Evolutionary conservation across 2,329 filamentous ascomycete species (phyloP).

Genomic region (Aspergillus sp.): DNA sequence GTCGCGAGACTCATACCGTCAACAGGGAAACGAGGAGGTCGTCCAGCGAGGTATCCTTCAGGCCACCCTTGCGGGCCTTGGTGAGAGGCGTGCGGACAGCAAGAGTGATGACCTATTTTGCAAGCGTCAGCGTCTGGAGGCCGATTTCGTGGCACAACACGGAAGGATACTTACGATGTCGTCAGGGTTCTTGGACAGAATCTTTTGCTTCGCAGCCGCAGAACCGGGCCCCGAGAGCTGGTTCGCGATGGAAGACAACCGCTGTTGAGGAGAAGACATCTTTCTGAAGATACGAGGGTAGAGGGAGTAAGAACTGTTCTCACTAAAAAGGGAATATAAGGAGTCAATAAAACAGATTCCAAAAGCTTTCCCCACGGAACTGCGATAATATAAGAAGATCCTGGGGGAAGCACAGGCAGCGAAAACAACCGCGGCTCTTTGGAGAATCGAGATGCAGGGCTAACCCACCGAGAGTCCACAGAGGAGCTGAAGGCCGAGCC

Average conservation of each 20-base stretch:
- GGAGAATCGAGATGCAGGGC: neutral
- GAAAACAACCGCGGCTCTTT: conserved; percentile 10
- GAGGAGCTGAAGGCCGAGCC: conserved; percentile 9
- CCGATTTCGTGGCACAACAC: neutral
- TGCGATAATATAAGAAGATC: conserved; percentile 1
- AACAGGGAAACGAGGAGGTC: conserved; percentile 37
- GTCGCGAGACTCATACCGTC: conserved; percentile 25
- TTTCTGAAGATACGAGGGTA: neutral
- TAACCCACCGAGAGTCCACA: neutral
- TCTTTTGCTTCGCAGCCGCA: conserved; percentile 27
- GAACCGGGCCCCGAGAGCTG: conserved; percentile 35
- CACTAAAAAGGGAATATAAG: neutral
- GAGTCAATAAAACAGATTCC: neutral
- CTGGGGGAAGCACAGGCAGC: neutral
- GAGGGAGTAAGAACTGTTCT: neutral
- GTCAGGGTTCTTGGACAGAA: conserved; percentile 38
- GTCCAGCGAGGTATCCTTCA: conserved; percentile 39
- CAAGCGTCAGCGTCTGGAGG: neutral
- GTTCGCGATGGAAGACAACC: conserved; percentile 41
- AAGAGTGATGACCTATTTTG: conserved; percentile 38
- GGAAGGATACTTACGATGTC: conserved; percentile 34
- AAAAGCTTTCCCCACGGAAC: conserved; percentile 1
- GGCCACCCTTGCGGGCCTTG: conserved; percentile 40
- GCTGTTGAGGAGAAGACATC: conserved; percentile 41
- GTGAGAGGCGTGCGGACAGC: conserved; percentile 40